phyloP scores from a whole-genome alignment of 2,329 filamentous ascomycete species.

The Drechslerella dactyloides region DNA sequence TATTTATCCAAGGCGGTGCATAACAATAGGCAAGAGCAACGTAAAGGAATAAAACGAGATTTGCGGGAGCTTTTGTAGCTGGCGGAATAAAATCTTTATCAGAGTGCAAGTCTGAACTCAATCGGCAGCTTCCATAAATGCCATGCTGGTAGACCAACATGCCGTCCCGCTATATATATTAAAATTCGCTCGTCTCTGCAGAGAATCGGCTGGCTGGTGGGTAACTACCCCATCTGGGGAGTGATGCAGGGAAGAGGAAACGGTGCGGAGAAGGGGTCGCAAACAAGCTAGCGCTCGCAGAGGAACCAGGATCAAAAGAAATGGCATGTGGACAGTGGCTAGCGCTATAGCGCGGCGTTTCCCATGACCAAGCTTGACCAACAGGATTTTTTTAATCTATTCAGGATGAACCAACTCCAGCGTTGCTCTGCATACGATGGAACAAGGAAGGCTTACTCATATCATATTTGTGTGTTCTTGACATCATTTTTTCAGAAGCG shows the following conservation, averaged over 20 bases:
- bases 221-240: constrained; percentile 48
- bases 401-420: neutral
- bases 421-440: neutral
- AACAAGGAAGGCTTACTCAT: neutral
- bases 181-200: constrained; percentile 43
- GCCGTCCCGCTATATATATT: constrained; percentile 45
- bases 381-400: constrained; percentile 20
- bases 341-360: constrained; percentile 34
- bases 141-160: constrained; percentile 16
- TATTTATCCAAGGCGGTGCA: neutral
- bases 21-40: neutral
- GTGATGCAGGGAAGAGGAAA: constrained; percentile 18
- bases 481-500: neutral
- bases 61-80: neutral
- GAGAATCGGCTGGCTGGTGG: constrained; percentile 27
- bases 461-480: neutral
- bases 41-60: neutral
- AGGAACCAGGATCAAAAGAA: constrained; percentile 33
- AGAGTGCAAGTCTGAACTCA: neutral
- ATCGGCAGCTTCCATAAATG: constrained; percentile 22
- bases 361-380: constrained; percentile 21
- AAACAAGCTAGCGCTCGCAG: constrained; percentile 33
- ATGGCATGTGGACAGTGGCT: constrained; percentile 36
- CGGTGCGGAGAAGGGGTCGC: constrained; percentile 47
- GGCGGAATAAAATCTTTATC: neutral